Evolutionary conservation across 2,329 filamentous ascomycete genomes (phyloP), one percentile per base, ranked within the genome.

Genomic region (Sporothrix pseudoabietina): DNA sequence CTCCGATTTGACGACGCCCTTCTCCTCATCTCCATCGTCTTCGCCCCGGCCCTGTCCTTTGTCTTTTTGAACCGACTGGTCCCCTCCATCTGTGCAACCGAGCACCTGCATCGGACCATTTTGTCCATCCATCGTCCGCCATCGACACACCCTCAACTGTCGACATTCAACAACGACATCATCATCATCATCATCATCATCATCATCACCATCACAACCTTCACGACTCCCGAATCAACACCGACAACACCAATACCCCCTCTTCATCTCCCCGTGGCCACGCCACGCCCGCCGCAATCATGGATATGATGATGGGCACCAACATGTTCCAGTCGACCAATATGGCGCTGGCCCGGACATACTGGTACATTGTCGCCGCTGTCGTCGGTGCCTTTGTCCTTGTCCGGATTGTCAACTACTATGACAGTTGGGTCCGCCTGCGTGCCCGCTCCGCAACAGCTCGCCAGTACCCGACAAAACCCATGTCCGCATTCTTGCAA

Each of bases 311-410:
- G 74, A 78, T 82, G 76, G 80, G 82, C 22, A 79, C 82, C 69
- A 81, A 79, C 69, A 79, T 82, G 77, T 85, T 86, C 77, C 80
- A 82, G 73, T 74, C 79, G 1, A 80, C 80, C 52, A 89, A 89
- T 77, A 83, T 83, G 78, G 82, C 81, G 55, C 83, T 89, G 69
- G 87, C 88, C 19, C 82, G 82, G 22, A 84, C 83, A 1, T 90
- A 86, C 77, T 90, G 88, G 88, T 90, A 89, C 77, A 84, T 88
- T 47, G 80, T 88, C 52, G 87, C 83, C 8, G 85, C 82, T 19
- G 83, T 85, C 32, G 77, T 88, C 4, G 85, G 81, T 1, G 75
- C 84, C 0, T 77, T 87, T 5, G 77, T 82, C 3, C 72, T 78
- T 0, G 77, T 85, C 35, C 85, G 85, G 3, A 79, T 77, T 26